Conservation (phyloP, 345 rosid genomes). For the Reutealis trisperma region DNA sequence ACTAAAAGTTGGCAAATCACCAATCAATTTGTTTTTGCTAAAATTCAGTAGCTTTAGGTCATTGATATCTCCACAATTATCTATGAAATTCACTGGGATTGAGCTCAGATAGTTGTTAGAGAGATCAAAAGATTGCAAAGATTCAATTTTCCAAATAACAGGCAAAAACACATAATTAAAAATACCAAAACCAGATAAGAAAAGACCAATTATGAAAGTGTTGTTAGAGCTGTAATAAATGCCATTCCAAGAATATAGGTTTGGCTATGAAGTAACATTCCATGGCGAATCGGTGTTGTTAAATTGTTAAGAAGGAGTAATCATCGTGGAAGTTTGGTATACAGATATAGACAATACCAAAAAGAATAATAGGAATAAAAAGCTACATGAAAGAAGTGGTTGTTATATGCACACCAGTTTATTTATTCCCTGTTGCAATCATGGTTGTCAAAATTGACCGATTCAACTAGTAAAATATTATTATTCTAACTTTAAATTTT, state of each 20-base stretch:
- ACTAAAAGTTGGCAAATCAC: constrained; percentile 48
- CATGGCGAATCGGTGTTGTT: constrained; percentile 29
- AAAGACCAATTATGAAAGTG: constrained; percentile 31
- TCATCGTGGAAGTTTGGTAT: constrained; percentile 48
- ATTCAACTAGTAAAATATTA: too few relatives aligned
- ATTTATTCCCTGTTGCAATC: too few relatives aligned
- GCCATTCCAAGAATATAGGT: constrained; percentile 61
- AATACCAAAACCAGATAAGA: constrained; percentile 42
- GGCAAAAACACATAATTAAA: constrained; percentile 42
- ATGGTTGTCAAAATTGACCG: too few relatives aligned
- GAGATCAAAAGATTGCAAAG: constrained; percentile 56
- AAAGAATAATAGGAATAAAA: constrained; percentile 22
- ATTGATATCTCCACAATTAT: constrained; percentile 42
- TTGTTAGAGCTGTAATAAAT: constrained; percentile 45
- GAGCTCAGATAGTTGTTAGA: constrained; percentile 50
- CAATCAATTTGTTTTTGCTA: constrained; percentile 44
- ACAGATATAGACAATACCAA: constrained; percentile 33
- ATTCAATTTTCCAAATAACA: constrained; percentile 47
- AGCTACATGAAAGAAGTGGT: too few relatives aligned
- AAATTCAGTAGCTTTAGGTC: constrained; percentile 57
- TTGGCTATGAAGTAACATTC: constrained; percentile 36
- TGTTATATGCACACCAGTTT: too few relatives aligned
- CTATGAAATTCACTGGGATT: constrained; percentile 49
- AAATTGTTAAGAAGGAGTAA: constrained; percentile 34
- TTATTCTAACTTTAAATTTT: too few relatives aligned